A percentile compares a stretch with the other conserved stretches of the same genome.
These are phyloP conservation scores for Ceratocystis colombiana DNA, from an alignment of 2,329 filamentous ascomycete genomes.

Conservation along the genomic window DNA sequence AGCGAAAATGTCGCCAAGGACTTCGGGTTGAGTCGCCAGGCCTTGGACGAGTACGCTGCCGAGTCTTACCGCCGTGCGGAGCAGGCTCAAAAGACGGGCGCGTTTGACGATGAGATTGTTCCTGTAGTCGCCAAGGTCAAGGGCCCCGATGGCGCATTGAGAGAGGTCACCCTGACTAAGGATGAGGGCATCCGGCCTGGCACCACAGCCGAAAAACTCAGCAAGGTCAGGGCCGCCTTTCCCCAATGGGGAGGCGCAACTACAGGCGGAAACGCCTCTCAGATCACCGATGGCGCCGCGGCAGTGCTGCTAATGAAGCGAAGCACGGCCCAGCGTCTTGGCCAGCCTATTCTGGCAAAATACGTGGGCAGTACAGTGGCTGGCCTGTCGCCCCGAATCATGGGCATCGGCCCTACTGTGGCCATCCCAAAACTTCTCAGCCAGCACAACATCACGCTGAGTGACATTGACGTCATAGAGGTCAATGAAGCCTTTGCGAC, in stretches of 20 bases:
- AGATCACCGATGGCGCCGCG: constrained; percentile 88
- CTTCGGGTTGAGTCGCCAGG: constrained; percentile 70
- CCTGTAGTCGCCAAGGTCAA: constrained; percentile 75
- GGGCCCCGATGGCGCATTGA: constrained; percentile 69
- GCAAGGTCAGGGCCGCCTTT: constrained; percentile 84
- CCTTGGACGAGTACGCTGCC: constrained; percentile 75
- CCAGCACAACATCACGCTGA: constrained; percentile 65
- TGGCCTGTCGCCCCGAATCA: constrained; percentile 83
- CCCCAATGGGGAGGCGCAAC: constrained; percentile 76
- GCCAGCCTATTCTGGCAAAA: constrained; percentile 87
- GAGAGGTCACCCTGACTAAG: constrained; percentile 65
- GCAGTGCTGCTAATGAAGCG: constrained; percentile 91
- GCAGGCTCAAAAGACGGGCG: constrained; percentile 77
- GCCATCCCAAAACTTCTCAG: constrained; percentile 72
- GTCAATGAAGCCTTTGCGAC: constrained; percentile 96
- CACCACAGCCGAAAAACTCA: constrained; percentile 71
- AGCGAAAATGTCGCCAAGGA: constrained; percentile 90
- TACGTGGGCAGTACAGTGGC: constrained; percentile 86
- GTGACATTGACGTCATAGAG: constrained; percentile 83
- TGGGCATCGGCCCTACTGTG: constrained; percentile 79
- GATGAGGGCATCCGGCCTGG: constrained; percentile 89
- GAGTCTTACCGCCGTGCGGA: constrained; percentile 85
- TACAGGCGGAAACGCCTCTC: constrained; percentile 87
- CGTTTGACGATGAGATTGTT: constrained; percentile 88
- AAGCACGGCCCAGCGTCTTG: constrained; percentile 72